Evolutionary conservation across 371 early-diverging fungal species (phyloP).

Genomic region (Circinella umbellata): DNA sequence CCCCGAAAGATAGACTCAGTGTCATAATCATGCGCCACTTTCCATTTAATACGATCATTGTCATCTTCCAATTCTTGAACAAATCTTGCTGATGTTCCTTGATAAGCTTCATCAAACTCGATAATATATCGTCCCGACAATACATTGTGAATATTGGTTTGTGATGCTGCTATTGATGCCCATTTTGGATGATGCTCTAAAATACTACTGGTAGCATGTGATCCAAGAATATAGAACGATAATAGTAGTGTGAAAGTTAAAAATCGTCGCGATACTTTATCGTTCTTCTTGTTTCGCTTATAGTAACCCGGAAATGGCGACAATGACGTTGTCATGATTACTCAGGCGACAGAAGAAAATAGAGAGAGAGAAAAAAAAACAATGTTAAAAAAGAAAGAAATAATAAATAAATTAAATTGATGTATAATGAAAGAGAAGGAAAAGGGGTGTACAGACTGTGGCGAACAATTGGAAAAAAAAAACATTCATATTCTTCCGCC

Average conservation of each 20-base stretch:
- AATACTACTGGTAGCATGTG: too few relatives aligned
- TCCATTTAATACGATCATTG: slow-evolving; percentile 21
- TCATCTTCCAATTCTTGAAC: slow-evolving; percentile 28
- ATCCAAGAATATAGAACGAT: neutral
- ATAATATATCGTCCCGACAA: slow-evolving; percentile 45
- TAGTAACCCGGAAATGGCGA: too few relatives aligned
- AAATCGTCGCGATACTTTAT: too few relatives aligned
- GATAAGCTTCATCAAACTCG: slow-evolving; percentile 34
- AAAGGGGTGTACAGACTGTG: too few relatives aligned
- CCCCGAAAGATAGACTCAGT: slow-evolving; percentile 38
- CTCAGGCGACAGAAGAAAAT: neutral
- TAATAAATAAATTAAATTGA: too few relatives aligned
- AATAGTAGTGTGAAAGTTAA: neutral
- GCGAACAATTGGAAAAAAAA: too few relatives aligned
- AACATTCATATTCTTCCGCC: too few relatives aligned
- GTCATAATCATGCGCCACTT: slow-evolving; percentile 32
- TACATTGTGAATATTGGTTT: neutral
- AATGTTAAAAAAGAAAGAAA: too few relatives aligned
- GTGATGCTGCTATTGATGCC: slow-evolving; percentile 2
- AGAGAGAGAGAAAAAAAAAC: neutral
- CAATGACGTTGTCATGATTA: too few relatives aligned
- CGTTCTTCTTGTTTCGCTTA: too few relatives aligned
- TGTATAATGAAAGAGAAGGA: too few relatives aligned
- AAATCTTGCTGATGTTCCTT: slow-evolving; percentile 30
- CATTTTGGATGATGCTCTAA: slow-evolving; percentile 15